These are phyloP conservation scores for Papiliotrema fonsecae DNA, from an alignment of 1,284 basidiomycete genomes.

Conservation along the genomic window DNA sequence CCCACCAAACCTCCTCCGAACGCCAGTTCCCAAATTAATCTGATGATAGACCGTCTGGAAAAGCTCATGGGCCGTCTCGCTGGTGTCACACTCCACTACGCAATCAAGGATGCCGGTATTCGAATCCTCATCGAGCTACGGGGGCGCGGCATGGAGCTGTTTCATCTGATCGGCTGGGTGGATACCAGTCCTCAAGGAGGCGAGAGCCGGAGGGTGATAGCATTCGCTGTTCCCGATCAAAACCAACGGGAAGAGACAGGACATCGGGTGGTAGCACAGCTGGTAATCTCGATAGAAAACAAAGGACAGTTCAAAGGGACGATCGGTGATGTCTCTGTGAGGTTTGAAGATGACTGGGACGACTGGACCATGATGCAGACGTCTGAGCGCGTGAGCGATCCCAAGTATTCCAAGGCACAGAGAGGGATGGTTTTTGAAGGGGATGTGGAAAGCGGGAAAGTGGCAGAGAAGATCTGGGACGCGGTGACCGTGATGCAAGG, in stretches of 20 bases:
- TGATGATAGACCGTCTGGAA: conserved; percentile 10
- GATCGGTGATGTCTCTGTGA: conserved; percentile 14
- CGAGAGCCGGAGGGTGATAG: too few relatives aligned
- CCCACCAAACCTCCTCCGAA: background rate
- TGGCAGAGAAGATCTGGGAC: conserved; percentile 3
- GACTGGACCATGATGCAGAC: conserved; percentile 18
- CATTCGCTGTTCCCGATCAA: too few relatives aligned
- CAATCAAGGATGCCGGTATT: conserved; percentile 6
- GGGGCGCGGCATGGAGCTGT: conserved; percentile 15
- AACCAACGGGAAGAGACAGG: background rate
- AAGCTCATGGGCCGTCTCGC: conserved; percentile 11
- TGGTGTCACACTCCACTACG: background rate
- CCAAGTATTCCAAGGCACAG: background rate
- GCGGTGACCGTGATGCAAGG: background rate
- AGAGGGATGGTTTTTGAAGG: background rate
- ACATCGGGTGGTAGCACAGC: conserved; percentile 19
- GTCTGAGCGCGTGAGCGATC: background rate
- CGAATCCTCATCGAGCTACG: conserved; percentile 10
- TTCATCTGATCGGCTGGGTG: conserved; percentile 16
- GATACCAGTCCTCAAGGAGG: too few relatives aligned
- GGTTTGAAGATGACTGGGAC: conserved; percentile 17
- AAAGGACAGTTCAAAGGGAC: background rate
- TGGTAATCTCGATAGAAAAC: conserved; percentile 10
- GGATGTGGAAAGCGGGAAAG: background rate
- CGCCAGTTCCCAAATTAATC: background rate